Base-by-base conservation (phyloP, 164 flowering plant species). In the Berberis thunbergii region DNA sequence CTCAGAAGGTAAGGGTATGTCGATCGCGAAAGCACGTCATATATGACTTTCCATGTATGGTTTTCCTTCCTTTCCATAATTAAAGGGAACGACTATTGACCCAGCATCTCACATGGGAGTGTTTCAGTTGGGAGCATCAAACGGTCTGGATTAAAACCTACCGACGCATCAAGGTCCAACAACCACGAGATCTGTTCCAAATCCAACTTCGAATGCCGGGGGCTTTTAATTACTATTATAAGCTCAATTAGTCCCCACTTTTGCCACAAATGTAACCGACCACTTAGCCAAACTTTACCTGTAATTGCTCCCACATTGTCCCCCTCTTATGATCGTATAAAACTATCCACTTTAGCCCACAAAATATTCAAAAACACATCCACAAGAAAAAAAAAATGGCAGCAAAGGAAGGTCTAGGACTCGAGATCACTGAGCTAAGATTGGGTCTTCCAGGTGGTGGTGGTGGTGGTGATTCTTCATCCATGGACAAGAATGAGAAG, bases 371-470 rank as follows among this genome's bases (percentile, higher is more conserved):
- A 0, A 3, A 49, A 13, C 13, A 49, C 43, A 46, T 57, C n/a
- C 48, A 50, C 48, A 2, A 53, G 12, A 43, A 46, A 38, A n/a
- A n/a, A n/a, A 5, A 2, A 43, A 11, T 64, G 53, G 69, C 71
- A 75, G 70, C 48, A 7, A 67, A 62, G 63, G 70, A 48, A 61
- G 83, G 74, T 41, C 68, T 80, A 7, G 94, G 82, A 41, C 74
- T 85, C 11, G 95, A 90, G 66, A 85, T 86, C 41, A 88, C 96
- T 0, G 97, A 90, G 85, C 85, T 90, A 53, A 77, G 84, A 70
- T 53, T 90, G 74, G 95, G 95, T 44, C 82, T 86, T 9, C 90
- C 91, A 0, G 86, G 85, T 0, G 71, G 63, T n/a, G n/a, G n/a
- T n/a, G n/a, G n/a, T n/a, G n/a, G n/a, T 7, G 60, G 43, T 8